Base-by-base conservation (phyloP, 495 filamentous ascomycete species). In the Melanomma pulvis-pyrius region DNA sequence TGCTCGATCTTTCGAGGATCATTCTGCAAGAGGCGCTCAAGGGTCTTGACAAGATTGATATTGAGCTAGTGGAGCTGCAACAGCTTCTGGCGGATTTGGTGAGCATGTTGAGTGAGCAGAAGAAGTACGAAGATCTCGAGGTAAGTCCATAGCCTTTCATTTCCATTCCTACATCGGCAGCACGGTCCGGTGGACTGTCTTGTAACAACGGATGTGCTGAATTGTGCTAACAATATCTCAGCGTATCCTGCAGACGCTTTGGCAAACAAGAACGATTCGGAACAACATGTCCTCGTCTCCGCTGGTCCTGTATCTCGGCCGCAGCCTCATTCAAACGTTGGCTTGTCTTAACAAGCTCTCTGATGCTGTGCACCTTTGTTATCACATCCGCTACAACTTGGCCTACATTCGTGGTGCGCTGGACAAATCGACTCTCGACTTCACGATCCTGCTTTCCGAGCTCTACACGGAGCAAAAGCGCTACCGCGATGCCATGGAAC, bases 281-380 rank as follows among this genome's bases (percentile, higher is more conserved):
- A 49, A 49, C 29, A 63, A 60, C 47, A 36, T 67, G 21, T 56
- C 69, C 6, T 68, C 69, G 1, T 63, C 59, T 0, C 57, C 58
- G 11, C 65, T 73, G 21, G 82, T 88, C 26, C 65, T 73, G 47
- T 65, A 48, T 26, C 46, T 73, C 44, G 71, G 69, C 50, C 65
- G 64, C 60, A 51, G 47, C 47, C 60, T 71, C 22, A 65, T 68
- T 48, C 54, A 64, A 30, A 65, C 65, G 21, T 58, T 58, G 41
- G 63, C 61, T 21, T 44, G 21, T 53, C 59, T 60, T 29, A 53
- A 59, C 47, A 52, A 65, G 15, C 56, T 63, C 52, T 54, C 56
- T 44, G 56, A 63, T 17, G 69, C 69, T 6, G 41, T 65, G n/a
- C 69, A 65, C 48, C 69, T 71, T 17, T 71, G 69, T 59, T 51